Evolutionary conservation across 345 rosid genomes (phyloP), one percentile per base, ranked within the genome.

Genomic region (Hypericum perforatum): DNA sequence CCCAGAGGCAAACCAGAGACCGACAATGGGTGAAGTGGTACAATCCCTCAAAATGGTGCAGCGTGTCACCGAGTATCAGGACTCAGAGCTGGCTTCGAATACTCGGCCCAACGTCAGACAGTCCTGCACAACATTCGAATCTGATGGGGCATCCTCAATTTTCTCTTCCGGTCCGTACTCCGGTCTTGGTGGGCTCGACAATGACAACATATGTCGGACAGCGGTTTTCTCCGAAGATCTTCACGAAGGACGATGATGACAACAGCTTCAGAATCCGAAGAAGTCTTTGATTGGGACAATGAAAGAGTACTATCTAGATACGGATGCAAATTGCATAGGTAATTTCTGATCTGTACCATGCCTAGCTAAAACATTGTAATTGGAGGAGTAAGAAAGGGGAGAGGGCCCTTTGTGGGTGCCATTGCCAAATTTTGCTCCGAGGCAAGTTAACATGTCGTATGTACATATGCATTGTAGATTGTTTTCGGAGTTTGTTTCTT

Each of bases 11-110:
- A 92, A 63, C 72, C 96, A 88, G 60, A 73, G 98, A 67, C 98
- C 98, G 13, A 83, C 96, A 9, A 92, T 88, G 96, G 98, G 98
- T 0, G 96, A 92, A 83, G 98, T 92, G 61, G 96, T 92, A 11
- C 98, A 92, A 67, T 92, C 98, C n/a, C 85, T 92, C 8, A 92
- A 92, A 74, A 92, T 92, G 98, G 96, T 92, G 56, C 98, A 88
- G 77, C 78, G 91, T 0, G 78, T 76, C 0, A 63, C 82, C 2
- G 98, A 92, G 70, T 72, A 80, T 65, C 98, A 83, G 45, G 96
- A 92, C 47, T 57, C 85, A 5, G 53, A 68, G 51, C 37, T 66
- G 63, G 62, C 64, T 56, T 47, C 75, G 22, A 82, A 75, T 46
- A 66, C 70, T 54, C 76, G 82, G 40, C 80, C 94, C 15, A 88